A percentile compares a stretch with the other conserved stretches of the same genome.
These are phyloP conservation scores for Macadamia tetraphylla DNA, from an alignment of 164 flowering plant species.

Conservation along the genomic window DNA sequence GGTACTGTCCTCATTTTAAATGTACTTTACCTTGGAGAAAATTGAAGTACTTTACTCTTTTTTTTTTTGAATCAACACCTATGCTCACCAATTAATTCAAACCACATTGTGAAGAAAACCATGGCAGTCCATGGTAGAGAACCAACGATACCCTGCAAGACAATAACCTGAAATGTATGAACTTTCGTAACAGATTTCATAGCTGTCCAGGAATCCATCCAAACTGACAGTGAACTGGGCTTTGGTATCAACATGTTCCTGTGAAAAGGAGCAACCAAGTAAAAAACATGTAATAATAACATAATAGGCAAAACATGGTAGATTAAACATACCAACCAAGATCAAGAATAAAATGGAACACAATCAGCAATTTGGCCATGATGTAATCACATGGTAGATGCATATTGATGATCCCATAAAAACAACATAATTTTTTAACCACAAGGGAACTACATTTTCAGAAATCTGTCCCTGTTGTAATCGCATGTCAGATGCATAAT, in stretches of 20 bases:
- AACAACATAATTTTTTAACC: no score
- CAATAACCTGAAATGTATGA: conserved; percentile 78
- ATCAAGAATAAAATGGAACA: no score
- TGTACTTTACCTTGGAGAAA: neutral
- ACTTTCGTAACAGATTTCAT: conserved; percentile 74
- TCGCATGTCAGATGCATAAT: no score
- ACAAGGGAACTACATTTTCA: no score
- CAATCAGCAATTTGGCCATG: no score
- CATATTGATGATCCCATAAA: no score
- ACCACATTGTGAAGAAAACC: conserved; percentile 98
- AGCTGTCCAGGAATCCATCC: conserved; percentile 79
- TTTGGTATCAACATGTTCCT: conserved; percentile 48
- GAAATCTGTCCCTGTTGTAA: no score
- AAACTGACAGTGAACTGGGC: conserved; percentile 37
- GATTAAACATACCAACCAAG: no score
- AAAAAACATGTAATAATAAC: no score
- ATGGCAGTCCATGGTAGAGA: conserved; percentile 97
- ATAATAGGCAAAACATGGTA: no score
- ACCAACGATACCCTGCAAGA: conserved; percentile 90
- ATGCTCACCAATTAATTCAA: conserved; percentile 80
- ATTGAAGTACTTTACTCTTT: neutral
- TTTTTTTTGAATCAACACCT: neutral
- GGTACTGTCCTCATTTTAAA: neutral
- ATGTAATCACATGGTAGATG: no score
- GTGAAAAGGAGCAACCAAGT: conserved; percentile 12